Evolutionary conservation across 345 rosid species (phyloP).

Genomic region (Lepidium africanum): DNA sequence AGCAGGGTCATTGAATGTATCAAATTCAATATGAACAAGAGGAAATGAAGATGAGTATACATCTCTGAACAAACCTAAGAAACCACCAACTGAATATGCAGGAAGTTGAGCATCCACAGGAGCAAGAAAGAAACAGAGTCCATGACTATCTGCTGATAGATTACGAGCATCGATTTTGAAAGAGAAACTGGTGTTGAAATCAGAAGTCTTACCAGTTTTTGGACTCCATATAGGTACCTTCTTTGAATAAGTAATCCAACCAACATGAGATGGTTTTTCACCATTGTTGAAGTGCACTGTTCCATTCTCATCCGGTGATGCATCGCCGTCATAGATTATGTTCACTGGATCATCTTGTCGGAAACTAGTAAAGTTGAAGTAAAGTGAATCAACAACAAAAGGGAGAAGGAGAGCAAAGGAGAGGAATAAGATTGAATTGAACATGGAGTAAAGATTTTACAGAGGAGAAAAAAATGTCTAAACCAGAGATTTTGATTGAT

Average conservation of each 20-base stretch:
- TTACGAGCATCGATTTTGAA: constrained; percentile 15
- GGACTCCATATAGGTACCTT: constrained; percentile 9
- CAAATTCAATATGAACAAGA: constrained; percentile 34
- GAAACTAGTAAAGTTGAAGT: constrained; percentile 9
- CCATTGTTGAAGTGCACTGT: constrained; percentile 12
- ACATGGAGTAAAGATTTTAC: not conserved
- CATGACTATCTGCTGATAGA: not conserved
- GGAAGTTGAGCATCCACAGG: constrained; percentile 28
- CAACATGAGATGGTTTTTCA: constrained; percentile 1
- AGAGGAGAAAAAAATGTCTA: not conserved
- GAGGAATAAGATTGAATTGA: constrained; percentile 1
- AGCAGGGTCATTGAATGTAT: not conserved
- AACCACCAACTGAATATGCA: constrained; percentile 29
- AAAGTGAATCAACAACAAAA: constrained; percentile 10
- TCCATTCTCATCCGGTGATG: not conserved
- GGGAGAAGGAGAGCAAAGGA: not conserved
- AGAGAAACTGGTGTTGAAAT: constrained; percentile 17
- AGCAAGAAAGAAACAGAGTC: constrained; percentile 26
- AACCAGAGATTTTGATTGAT: not conserved
- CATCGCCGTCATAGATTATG: constrained; percentile 13
- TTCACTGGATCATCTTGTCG: not conserved
- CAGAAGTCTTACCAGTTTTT: not conserved
- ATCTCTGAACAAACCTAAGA: constrained; percentile 26
- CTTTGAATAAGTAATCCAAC: constrained; percentile 6
- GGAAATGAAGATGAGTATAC: constrained; percentile 4